A percentile compares a stretch with the other conserved stretches of the same genome.
phyloP scores from a whole-genome alignment of 331 rosid genomes.

The Cydonia oblonga region DNA sequence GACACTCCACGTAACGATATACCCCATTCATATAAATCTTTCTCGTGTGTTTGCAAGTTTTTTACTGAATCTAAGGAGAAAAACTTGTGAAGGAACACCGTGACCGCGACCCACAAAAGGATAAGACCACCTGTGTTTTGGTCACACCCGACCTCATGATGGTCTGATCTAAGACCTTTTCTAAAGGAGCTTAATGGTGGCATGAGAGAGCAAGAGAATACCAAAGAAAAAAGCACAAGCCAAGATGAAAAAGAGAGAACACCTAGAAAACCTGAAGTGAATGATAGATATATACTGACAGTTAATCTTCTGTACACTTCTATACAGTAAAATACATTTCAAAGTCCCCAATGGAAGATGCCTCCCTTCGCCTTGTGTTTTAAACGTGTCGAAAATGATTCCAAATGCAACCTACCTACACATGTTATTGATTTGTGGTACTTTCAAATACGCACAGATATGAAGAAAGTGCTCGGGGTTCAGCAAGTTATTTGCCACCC shows the following conservation, averaged over 20 bases:
- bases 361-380: neutral
- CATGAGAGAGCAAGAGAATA: neutral
- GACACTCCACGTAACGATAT: too few relatives aligned
- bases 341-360: neutral
- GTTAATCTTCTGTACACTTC: neutral
- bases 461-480: slow-evolving; percentile 89
- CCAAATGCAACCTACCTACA: neutral
- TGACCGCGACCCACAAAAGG: too few relatives aligned
- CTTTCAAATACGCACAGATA: slow-evolving; percentile 59
- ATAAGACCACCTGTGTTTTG: too few relatives aligned
- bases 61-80: too few relatives aligned
- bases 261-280: neutral
- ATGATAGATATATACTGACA: neutral
- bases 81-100: neutral
- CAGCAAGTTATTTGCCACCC: slow-evolving; percentile 73
- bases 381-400: neutral
- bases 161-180: too few relatives aligned
- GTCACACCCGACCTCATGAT: neutral
- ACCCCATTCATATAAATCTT: too few relatives aligned
- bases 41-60: too few relatives aligned
- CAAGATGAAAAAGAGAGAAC: neutral
- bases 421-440: slow-evolving; percentile 21
- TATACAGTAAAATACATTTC: neutral
- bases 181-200: too few relatives aligned
- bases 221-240: neutral